phyloP scores from a whole-genome alignment of 768 basidiomycete species.

The Ephemerocybe angulata region DNA sequence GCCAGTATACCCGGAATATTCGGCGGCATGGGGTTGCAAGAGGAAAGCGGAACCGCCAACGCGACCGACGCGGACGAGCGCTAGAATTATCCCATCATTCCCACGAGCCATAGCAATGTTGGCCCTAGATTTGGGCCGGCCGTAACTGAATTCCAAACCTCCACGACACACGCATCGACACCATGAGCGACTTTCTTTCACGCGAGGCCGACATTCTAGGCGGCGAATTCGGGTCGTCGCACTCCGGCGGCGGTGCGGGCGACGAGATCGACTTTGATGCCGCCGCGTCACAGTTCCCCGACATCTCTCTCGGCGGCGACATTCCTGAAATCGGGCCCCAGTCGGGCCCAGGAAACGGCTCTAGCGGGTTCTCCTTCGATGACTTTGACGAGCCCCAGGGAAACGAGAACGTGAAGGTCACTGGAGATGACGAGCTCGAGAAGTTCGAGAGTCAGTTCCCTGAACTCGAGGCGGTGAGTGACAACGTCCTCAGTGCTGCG shows the following conservation, averaged over 20 bases:
- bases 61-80: neutral
- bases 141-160: neutral
- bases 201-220: constrained; percentile 24
- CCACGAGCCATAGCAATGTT: too few relatives aligned
- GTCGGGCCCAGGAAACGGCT: constrained; percentile 24
- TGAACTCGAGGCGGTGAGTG: constrained; percentile 58
- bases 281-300: constrained; percentile 81
- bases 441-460: constrained; percentile 86
- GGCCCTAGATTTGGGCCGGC: neutral
- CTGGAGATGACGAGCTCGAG: constrained; percentile 81
- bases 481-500: too few relatives aligned
- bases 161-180: constrained; percentile 2
- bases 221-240: constrained; percentile 25
- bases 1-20: constrained; percentile 70
- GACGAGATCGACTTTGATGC: constrained; percentile 78
- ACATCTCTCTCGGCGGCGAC: constrained; percentile 73
- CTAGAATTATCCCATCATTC: neutral
- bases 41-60: neutral
- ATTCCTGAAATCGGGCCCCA: constrained; percentile 33
- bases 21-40: constrained; percentile 51
- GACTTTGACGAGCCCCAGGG: constrained; percentile 48
- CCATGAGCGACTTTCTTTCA: constrained; percentile 38
- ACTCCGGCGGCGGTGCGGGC: constrained; percentile 23
- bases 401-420: constrained; percentile 65
- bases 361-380: constrained; percentile 60